Conservation (phyloP, 306 rosid genomes). For the Begonia loranthoides region DNA sequence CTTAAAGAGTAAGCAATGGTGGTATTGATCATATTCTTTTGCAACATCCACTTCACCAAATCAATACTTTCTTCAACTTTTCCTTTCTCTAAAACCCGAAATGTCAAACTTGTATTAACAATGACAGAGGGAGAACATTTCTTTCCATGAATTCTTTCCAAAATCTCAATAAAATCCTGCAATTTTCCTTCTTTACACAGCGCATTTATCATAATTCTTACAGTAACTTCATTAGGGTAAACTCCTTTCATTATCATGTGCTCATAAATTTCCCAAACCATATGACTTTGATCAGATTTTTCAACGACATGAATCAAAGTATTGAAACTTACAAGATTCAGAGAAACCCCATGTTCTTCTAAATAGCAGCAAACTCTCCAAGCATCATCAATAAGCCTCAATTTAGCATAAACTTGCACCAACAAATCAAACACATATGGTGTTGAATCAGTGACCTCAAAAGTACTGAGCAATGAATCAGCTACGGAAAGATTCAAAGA, state of each 20-base stretch:
- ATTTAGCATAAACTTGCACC: slow-evolving; percentile 44
- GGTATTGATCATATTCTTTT: slow-evolving; percentile 53
- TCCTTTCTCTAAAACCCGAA: slow-evolving; percentile 37
- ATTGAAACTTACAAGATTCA: slow-evolving; percentile 45
- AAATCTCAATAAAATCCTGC: slow-evolving; percentile 25
- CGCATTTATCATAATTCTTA: slow-evolving; percentile 40
- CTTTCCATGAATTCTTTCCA: slow-evolving; percentile 43
- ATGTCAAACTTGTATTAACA: slow-evolving; percentile 38
- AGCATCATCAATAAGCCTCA: slow-evolving; percentile 33
- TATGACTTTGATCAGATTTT: slow-evolving; percentile 21
- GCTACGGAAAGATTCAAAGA: slow-evolving; percentile 19
- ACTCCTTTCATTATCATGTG: slow-evolving; percentile 42
- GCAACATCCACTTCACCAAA: slow-evolving; percentile 62
- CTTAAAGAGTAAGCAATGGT: slow-evolving; percentile 46
- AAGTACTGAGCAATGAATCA: slow-evolving; percentile 39
- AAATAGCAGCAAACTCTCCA: slow-evolving; percentile 36
- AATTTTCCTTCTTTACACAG: slow-evolving; percentile 72
- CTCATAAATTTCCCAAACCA: slow-evolving; percentile 66
- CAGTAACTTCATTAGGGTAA: slow-evolving; percentile 38
- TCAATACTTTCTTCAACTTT: slow-evolving; percentile 34
- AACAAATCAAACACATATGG: slow-evolving; percentile 52
- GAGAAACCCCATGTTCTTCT: slow-evolving; percentile 31
- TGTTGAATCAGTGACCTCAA: slow-evolving; percentile 22
- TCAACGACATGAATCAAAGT: slow-evolving; percentile 40
- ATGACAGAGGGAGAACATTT: slow-evolving; percentile 43